Evolutionary conservation across 2,329 filamentous ascomycete genomes (phyloP), one percentile per base, ranked within the genome.

Genomic region (Capronia coronata): DNA sequence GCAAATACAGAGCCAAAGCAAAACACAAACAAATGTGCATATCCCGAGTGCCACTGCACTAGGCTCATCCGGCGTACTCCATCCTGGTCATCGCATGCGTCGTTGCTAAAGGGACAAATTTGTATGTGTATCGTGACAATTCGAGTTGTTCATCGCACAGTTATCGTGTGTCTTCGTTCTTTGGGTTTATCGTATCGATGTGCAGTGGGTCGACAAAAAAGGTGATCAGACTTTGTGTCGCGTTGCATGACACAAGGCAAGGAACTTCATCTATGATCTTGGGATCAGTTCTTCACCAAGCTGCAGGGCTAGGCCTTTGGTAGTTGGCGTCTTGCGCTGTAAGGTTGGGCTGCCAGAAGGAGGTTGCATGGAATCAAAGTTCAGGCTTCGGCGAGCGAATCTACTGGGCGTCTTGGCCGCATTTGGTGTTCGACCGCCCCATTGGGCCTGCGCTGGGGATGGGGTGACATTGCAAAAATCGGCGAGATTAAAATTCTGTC

Each of bases 391-490:
- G 61, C 87, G 75, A n/a, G 86, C 78, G 40, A 85, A 79, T 59
- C 81, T 87, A 49, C 73, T 73, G 9, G 88, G 89, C 0, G 89
- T 94, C 66, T 85, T 87, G 14, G 65, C 64, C 6, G 72, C 70
- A 13, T 70, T 71, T 14, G 80, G 80, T 27, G 80, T 83, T 25
- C 77, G 73, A 25, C 70, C 71, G 48, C 67, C 67, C 86, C 89
- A 96, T 8, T 83, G 78, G 59, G 82, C 87, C 71, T 96, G 93
- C 21, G 88, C 93, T 16, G 93, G 93, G 63, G 88, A 95, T 0
- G 93, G 93, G 5, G 93, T 95, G 66, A 97, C 91, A 69, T 97
- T 96, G 65, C 97, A 84, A 69, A 95, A 98, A 65, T 98, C 93
- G 45, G 89, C 82, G 70, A 97, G 94, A 71, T 97, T 94, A 68